phyloP scores from a whole-genome alignment of 176 grass and related monocot genomes.

The Lolium perenne region DNA sequence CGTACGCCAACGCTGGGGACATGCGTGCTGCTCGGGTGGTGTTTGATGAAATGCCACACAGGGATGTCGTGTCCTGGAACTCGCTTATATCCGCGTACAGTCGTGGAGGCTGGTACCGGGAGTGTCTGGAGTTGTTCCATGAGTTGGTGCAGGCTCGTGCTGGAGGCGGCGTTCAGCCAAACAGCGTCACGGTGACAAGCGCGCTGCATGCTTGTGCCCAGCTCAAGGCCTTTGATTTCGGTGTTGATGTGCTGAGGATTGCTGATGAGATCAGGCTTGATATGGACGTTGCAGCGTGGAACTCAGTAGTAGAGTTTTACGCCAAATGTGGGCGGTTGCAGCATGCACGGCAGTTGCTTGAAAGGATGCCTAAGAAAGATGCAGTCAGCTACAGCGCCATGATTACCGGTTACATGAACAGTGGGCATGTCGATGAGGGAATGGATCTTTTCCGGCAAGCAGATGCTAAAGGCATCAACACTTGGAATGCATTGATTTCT shows the following conservation, averaged over 20 bases:
- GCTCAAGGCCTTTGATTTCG: constrained; percentile 57
- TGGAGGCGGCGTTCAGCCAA: constrained; percentile 26
- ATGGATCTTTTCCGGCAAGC: constrained; percentile 60
- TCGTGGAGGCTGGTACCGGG: constrained; percentile 43
- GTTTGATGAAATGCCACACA: constrained; percentile 56
- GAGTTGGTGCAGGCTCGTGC: constrained; percentile 26
- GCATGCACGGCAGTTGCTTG: constrained; percentile 64
- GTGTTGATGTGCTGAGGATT: constrained; percentile 54
- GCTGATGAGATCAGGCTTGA: constrained; percentile 48
- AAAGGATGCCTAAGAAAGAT: constrained; percentile 64
- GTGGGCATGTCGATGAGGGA: constrained; percentile 49
- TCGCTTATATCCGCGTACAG: constrained; percentile 54
- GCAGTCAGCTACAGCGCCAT: constrained; percentile 63
- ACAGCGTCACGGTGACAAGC: constrained; percentile 46
- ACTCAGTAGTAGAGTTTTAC: constrained; percentile 66
- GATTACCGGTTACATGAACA: constrained; percentile 78
- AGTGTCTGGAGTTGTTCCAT: constrained; percentile 56
- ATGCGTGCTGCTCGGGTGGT: constrained; percentile 44
- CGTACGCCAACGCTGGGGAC: constrained; percentile 41
- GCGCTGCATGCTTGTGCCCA: constrained; percentile 70
- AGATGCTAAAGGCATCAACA: constrained; percentile 46
- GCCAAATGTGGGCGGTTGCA: constrained; percentile 64
- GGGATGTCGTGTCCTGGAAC: constrained; percentile 73
- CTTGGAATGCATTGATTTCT: constrained; percentile 67
- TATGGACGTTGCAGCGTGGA: constrained; percentile 51